These are phyloP conservation scores for Trichoderma arundinaceum DNA, from an alignment of 2,329 filamentous ascomycete genomes.

Conservation along the genomic window DNA sequence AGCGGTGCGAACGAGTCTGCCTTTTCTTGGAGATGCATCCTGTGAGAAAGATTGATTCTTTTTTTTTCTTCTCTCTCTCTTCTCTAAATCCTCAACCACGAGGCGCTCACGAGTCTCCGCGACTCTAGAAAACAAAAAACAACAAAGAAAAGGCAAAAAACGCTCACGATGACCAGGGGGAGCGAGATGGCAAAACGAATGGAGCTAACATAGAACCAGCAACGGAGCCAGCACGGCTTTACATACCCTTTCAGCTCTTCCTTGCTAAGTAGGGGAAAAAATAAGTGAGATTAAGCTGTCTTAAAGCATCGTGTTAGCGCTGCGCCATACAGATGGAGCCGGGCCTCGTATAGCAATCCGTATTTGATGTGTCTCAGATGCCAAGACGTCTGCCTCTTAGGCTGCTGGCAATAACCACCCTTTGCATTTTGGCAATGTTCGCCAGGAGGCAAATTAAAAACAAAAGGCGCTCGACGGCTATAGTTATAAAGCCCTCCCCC, in stretches of 20 bases:
- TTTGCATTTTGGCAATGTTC: background rate
- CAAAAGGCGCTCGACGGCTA: too few relatives aligned
- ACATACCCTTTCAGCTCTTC: background rate
- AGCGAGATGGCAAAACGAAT: background rate
- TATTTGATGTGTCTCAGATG: background rate
- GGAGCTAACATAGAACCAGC: background rate
- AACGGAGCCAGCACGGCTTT: conserved; percentile 2
- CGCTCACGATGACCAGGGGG: background rate
- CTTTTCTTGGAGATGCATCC: conserved; percentile 18
- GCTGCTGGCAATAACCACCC: conserved; percentile 2
- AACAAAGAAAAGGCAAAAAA: background rate
- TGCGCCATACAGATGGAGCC: conserved; percentile 15
- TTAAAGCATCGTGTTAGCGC: conserved; percentile 12
- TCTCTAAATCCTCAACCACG: background rate
- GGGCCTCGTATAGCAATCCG: background rate
- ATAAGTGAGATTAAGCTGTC: conserved; percentile 25
- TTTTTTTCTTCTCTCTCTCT: background rate
- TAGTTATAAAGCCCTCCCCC: too few relatives aligned
- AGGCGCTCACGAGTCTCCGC: background rate
- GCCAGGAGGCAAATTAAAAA: too few relatives aligned
- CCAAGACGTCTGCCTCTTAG: conserved; percentile 3
- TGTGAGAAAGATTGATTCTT: background rate
- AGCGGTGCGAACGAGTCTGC: conserved; percentile 16
- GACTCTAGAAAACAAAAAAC: background rate
- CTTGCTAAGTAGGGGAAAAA: conserved; percentile 5